phyloP scores from a whole-genome alignment of 108 stramenopile genomes.

The Mediolabrus comicus region DNA sequence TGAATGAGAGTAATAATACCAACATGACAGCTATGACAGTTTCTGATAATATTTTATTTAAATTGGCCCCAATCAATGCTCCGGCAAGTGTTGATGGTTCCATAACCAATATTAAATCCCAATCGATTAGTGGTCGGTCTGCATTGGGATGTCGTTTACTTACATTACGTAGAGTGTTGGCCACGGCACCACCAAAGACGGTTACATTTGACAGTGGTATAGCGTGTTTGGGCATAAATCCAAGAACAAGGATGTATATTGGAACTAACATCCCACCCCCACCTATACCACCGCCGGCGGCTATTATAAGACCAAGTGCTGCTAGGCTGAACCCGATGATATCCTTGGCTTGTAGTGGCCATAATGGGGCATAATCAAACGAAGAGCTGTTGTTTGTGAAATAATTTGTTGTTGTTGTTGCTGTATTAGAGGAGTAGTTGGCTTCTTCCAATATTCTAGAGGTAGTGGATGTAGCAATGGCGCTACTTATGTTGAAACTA shows the following conservation, averaged over 20 bases:
- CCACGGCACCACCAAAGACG: slow-evolving; percentile 79
- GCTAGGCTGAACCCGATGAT: slow-evolving; percentile 51
- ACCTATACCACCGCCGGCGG: slow-evolving; percentile 85
- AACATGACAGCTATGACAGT: slow-evolving; percentile 64
- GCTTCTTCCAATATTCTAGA: no score
- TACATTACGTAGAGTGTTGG: slow-evolving; percentile 65
- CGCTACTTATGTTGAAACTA: no score
- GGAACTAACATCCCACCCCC: slow-evolving; percentile 87
- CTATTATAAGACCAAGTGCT: slow-evolving; percentile 59
- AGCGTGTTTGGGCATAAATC: slow-evolving; percentile 73
- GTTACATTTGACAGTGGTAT: slow-evolving; percentile 78
- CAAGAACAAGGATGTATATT: slow-evolving; percentile 78
- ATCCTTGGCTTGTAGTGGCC: slow-evolving; percentile 57
- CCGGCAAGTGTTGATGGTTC: slow-evolving; percentile 95
- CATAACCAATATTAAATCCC: slow-evolving; percentile 96
- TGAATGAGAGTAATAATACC: slow-evolving; percentile 62
- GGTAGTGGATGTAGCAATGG: no score
- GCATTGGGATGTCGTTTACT: slow-evolving; percentile 64
- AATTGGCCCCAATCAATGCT: slow-evolving; percentile 86
- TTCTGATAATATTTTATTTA: slow-evolving; percentile 80
- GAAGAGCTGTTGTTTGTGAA: slow-evolving; percentile 22
- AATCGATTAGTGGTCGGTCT: slow-evolving; percentile 93
- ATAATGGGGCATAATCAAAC: slow-evolving; percentile 45
- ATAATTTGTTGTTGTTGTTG: no score
- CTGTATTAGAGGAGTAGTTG: no score